Evolutionary conservation across 2,329 filamentous ascomycete species (phyloP).

Genomic region (Penicillium freii): DNA sequence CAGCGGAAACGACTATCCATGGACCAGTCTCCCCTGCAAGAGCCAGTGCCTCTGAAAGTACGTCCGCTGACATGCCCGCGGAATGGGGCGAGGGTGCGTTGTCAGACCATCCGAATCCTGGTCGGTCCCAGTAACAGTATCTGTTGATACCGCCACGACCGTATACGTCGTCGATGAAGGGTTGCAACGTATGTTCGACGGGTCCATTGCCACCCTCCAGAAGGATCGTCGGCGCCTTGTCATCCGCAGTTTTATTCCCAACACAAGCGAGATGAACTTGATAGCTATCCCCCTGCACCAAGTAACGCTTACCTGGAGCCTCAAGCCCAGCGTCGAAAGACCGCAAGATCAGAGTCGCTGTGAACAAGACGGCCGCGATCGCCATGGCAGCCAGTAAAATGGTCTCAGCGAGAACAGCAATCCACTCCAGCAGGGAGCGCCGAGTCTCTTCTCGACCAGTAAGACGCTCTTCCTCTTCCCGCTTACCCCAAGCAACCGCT

Average conservation of each 20-base stretch:
- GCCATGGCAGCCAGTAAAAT: constrained; percentile 68
- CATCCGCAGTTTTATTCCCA: constrained; percentile 63
- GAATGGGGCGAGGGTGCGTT: constrained; percentile 91
- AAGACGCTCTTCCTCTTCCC: constrained; percentile 85
- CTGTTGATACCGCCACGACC: constrained; percentile 78
- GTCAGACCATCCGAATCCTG: constrained; percentile 84
- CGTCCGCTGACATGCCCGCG: constrained; percentile 88
- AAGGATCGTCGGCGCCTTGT: constrained; percentile 71
- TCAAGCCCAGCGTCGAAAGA: constrained; percentile 73
- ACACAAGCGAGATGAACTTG: constrained; percentile 80
- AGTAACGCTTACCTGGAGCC: constrained; percentile 71
- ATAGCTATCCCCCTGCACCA: constrained; percentile 82
- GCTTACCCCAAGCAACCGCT: constrained; percentile 86
- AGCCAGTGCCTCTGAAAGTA: constrained; percentile 79
- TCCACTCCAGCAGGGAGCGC: constrained; percentile 79
- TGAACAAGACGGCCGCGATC: constrained; percentile 69
- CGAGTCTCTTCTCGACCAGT: constrained; percentile 86
- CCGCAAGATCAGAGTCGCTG: constrained; percentile 74
- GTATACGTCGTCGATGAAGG: constrained; percentile 72
- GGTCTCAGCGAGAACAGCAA: constrained; percentile 72
- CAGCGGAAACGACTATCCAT: constrained; percentile 83
- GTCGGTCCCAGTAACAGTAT: constrained; percentile 95
- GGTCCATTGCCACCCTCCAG: constrained; percentile 80
- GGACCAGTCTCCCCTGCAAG: constrained; percentile 79
- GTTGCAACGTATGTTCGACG: constrained; percentile 74